These are phyloP conservation scores for Cichorium intybus DNA, from an alignment of 140 eudicot genomes.

Conservation along the genomic window DNA sequence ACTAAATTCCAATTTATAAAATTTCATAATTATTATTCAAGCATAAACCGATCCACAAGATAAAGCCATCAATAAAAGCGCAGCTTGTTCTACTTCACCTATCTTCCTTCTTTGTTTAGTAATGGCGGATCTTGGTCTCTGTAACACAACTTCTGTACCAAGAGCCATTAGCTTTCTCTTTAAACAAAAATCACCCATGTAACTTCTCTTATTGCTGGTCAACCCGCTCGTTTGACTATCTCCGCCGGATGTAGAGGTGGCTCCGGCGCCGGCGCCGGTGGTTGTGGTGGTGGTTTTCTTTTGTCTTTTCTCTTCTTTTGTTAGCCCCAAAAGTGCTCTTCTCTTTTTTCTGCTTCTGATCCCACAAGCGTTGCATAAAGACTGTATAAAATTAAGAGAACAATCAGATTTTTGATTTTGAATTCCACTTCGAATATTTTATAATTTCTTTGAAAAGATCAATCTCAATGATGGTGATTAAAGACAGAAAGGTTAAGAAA, in stretches of 20 bases:
- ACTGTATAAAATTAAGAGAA: conserved; percentile 38
- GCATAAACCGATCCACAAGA: conserved; percentile 81
- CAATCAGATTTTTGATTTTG: neutral
- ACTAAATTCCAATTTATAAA: neutral
- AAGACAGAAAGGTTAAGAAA: neutral
- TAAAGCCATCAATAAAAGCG: conserved; percentile 69
- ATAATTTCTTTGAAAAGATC: neutral
- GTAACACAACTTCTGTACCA: conserved; percentile 69
- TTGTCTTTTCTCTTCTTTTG: conserved; percentile 51
- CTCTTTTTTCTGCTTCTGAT: conserved; percentile 84
- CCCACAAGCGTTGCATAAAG: conserved; percentile 94
- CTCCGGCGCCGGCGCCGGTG: neutral
- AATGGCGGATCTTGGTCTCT: conserved; percentile 68
- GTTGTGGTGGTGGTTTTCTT: conserved; percentile 26
- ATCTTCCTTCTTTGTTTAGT: conserved; percentile 53
- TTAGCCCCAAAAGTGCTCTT: conserved; percentile 65
- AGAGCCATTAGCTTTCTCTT: conserved; percentile 53
- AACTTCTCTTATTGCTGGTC: conserved; percentile 28
- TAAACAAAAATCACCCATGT: conserved; percentile 38
- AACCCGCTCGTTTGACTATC: conserved; percentile 26
- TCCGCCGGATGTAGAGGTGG: conserved; percentile 3
- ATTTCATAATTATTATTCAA: conserved; percentile 13
- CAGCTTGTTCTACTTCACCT: conserved; percentile 87
- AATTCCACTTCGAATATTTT: neutral
- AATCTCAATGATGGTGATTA: neutral